Percentiles rank a stretch among this genome's conserved stretches.
phyloP scores from a whole-genome alignment of 2,329 filamentous ascomycete genomes.

The Chrysoporthe puriensis region DNA sequence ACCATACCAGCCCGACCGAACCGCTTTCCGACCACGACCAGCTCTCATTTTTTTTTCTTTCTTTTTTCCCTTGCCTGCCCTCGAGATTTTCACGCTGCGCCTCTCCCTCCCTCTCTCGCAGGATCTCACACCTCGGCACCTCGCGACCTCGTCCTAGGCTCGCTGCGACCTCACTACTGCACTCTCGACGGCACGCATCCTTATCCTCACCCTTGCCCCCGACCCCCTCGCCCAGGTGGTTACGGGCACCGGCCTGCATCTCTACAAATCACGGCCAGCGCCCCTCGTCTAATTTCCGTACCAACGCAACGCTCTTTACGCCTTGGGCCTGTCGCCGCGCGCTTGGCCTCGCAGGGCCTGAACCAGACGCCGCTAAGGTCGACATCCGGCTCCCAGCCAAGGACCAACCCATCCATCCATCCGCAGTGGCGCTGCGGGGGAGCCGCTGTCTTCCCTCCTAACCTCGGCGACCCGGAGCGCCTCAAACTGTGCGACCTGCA shows the following conservation, averaged over 20 bases:
- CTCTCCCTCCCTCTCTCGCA: neutral
- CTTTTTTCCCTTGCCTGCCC: neutral
- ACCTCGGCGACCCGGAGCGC: slow-evolving; percentile 3
- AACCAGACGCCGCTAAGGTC: slow-evolving; percentile 2
- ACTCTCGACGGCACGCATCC: neutral
- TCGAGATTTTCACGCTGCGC: neutral
- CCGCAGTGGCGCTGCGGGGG: slow-evolving; percentile 13
- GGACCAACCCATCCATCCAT: neutral
- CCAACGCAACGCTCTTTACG: slow-evolving; percentile 6
- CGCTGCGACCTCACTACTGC: neutral
- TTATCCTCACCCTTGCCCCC: neutral
- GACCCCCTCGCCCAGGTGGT: neutral
- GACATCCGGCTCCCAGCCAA: neutral
- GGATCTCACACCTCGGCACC: neutral
- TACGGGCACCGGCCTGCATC: slow-evolving; percentile 3
- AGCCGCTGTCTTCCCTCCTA: neutral
- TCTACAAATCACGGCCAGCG: slow-evolving; percentile 11
- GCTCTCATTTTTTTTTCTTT: too few relatives aligned
- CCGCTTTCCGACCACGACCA: neutral
- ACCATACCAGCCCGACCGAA: neutral
- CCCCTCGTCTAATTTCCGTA: slow-evolving; percentile 15
- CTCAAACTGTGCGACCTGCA: slow-evolving; percentile 9
- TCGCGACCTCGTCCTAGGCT: neutral
- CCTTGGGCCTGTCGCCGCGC: neutral
- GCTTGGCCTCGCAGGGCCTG: slow-evolving; percentile 1